Evolutionary conservation across 345 rosid species (phyloP), one percentile per base, ranked within the genome.

Genomic region (Eucalyptus sp.): DNA sequence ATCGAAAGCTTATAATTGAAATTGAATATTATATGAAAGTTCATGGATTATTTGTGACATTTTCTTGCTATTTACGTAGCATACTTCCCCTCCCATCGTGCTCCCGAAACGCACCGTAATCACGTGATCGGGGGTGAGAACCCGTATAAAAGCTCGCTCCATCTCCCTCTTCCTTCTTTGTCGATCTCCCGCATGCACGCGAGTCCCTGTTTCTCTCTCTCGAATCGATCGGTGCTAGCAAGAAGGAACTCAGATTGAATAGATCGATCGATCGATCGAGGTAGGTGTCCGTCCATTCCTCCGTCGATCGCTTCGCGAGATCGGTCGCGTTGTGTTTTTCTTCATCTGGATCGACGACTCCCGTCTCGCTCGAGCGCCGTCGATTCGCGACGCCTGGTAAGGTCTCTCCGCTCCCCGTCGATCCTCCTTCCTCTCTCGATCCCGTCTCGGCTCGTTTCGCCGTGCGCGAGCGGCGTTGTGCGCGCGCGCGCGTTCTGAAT

Each of bases 91-190:
- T 18, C 83, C 0, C 29, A 10, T 17, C 44, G 20, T 3, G 80
- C 80, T 68, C 37, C 44, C 10, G 0, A 66, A 76, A 76, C 27
- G 83, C 29, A 37, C 29, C 83, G 29, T 37, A 1, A 20, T 44
- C 48, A 76, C 83, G 83, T 76, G 83, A 76, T 41, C 48, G 29
- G 13, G 13, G 2, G 8, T 11, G 2, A 1, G 84, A 5, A 6
- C 48, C 27, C 2, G 29, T 37, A 41, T 41, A 41, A 41, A 76
- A 41, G 0, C 84, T 7, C 84, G 2, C 80, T 20, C 44, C 17
- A 20, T 5, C 18, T 15, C 11, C 8, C 0, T 4, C 4, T 1
- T 17, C 44, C 4, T 8, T 9, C 27, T 10, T 4, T 7, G 2
- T 10, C 81, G 27, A 71, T 37, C 81, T 18, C 0, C 15, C 46